Evolutionary conservation across 495 filamentous ascomycete species (phyloP).

Genomic region (Cryomyces antarcticus): DNA sequence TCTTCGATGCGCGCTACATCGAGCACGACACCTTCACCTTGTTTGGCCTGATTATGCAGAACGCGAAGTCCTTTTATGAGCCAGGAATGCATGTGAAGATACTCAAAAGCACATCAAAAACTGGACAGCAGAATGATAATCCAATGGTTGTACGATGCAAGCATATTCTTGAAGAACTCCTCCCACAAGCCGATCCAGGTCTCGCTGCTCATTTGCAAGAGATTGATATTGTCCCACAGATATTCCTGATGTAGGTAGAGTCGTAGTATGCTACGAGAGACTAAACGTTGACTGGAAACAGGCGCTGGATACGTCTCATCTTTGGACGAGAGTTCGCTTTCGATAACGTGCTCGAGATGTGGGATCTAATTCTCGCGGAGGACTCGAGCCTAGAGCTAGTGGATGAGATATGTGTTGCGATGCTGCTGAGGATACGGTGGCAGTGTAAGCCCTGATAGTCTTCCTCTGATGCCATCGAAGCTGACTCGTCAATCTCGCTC

Average conservation of each 20-base stretch:
- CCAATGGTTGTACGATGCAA: constrained; percentile 73
- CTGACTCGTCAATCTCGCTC: background rate
- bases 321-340: constrained; percentile 90
- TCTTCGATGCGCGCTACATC: constrained; percentile 49
- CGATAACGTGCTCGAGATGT: constrained; percentile 60
- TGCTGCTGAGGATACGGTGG: constrained; percentile 88
- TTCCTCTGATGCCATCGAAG: background rate
- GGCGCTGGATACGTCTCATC: constrained; percentile 83
- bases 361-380: constrained; percentile 83
- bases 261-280: background rate
- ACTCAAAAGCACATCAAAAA: constrained; percentile 13
- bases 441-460: constrained; percentile 34
- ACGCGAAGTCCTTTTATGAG: constrained; percentile 75
- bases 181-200: constrained; percentile 60
- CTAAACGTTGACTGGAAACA: constrained; percentile 12
- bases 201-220: constrained; percentile 63
- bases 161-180: constrained; percentile 61
- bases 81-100: constrained; percentile 20
- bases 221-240: constrained; percentile 84
- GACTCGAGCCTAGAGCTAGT: constrained; percentile 66
- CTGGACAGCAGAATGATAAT: constrained; percentile 31
- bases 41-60: constrained; percentile 72
- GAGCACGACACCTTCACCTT: constrained; percentile 84
- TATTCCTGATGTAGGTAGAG: constrained; percentile 71
- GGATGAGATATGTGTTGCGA: constrained; percentile 75